These are phyloP conservation scores for Salicornia ramosissima DNA, from an alignment of 148 eudicot genomes.

Conservation along the genomic window DNA sequence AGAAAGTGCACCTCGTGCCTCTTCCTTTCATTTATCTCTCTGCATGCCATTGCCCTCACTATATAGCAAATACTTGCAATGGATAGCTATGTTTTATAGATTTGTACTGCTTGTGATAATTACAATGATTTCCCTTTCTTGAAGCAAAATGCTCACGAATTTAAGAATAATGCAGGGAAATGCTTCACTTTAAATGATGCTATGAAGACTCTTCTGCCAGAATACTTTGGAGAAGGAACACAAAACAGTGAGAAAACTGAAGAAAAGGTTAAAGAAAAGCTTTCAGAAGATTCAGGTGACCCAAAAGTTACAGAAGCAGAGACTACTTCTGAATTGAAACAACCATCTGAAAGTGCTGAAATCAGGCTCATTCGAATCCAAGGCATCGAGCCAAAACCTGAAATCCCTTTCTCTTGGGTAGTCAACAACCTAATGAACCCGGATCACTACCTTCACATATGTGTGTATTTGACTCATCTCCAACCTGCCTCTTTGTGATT, in stretches of 20 bases:
- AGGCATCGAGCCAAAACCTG: conserved; percentile 71
- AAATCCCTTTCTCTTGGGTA: conserved; percentile 84
- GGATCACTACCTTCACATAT: conserved; percentile 76
- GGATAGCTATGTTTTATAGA: background rate
- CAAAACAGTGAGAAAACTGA: conserved; percentile 16
- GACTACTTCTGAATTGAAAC: conserved; percentile 26
- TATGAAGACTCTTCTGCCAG: conserved; percentile 65
- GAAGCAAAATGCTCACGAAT: background rate
- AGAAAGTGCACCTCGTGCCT: too few relatives aligned
- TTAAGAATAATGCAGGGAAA: conserved; percentile 45
- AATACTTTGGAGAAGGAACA: conserved; percentile 39
- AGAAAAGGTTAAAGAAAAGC: conserved; percentile 30
- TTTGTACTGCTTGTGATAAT: background rate
- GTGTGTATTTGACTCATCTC: conserved; percentile 48
- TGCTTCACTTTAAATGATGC: conserved; percentile 70
- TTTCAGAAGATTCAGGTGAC: conserved; percentile 36
- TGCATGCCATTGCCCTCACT: background rate
- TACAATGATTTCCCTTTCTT: background rate
- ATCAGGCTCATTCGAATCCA: conserved; percentile 78
- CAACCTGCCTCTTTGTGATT: conserved; percentile 12
- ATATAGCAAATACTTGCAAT: background rate
- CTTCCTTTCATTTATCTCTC: background rate
- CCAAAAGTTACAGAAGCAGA: conserved; percentile 26
- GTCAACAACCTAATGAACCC: conserved; percentile 92
- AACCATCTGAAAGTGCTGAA: conserved; percentile 27